Conservation (phyloP, 2,329 filamentous ascomycete genomes). For the Fusarium mangiferae region DNA sequence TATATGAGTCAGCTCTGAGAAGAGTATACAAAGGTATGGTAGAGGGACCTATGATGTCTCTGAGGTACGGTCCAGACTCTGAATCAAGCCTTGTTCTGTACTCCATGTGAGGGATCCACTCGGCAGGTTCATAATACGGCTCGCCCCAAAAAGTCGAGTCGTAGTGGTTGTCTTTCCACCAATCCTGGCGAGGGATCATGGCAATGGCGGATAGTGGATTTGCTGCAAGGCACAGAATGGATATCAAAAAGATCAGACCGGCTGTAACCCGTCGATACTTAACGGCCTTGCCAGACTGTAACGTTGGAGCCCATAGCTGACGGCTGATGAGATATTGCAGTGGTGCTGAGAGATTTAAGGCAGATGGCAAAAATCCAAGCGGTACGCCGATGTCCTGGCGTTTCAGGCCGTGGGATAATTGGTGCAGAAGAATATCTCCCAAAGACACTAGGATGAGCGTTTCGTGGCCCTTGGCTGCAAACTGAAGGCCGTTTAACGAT, state of each 20-base stretch:
- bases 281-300: neutral
- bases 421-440: neutral
- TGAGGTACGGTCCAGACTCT: neutral
- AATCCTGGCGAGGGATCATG: conserved; percentile 1
- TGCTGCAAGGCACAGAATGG: neutral
- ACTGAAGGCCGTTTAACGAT: neutral
- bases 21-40: neutral
- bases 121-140: neutral
- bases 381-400: neutral
- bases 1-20: neutral
- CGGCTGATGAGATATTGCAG: neutral
- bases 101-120: neutral
- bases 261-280: neutral
- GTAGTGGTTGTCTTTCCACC: neutral
- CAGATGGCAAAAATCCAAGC: neutral
- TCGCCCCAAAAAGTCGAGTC: too few species aligned
- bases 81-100: neutral
- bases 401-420: neutral
- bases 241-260: neutral
- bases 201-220: neutral
- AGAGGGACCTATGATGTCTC: neutral
- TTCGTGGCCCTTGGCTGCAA: conserved; percentile 4
- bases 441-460: neutral
- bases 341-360: neutral
- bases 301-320: neutral